These are phyloP conservation scores for Adansonia rubrostipa DNA, from an alignment of 441 rosid genomes.

Conservation along the genomic window DNA sequence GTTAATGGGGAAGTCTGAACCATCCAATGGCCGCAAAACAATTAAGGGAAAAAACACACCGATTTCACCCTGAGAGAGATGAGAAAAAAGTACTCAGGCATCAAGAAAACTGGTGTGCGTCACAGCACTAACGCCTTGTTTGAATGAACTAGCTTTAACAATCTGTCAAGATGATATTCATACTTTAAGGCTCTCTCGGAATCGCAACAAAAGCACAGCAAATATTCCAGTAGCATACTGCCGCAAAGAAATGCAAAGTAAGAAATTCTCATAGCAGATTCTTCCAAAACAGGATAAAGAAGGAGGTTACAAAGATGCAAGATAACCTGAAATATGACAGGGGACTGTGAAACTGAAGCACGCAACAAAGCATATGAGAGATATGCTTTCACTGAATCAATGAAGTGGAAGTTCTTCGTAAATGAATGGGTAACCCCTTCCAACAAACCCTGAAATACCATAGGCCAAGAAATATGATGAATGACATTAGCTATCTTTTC, in stretches of 20 bases:
- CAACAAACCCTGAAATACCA: slow-evolving; percentile 78
- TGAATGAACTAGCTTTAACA: slow-evolving; percentile 19
- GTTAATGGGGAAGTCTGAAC: slow-evolving; percentile 72
- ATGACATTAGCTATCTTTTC: slow-evolving; percentile 15
- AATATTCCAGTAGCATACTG: slow-evolving; percentile 99
- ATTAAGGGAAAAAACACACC: slow-evolving; percentile 98
- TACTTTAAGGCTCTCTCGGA: slow-evolving; percentile 99
- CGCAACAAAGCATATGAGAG: slow-evolving; percentile 98
- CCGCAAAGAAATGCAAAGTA: slow-evolving; percentile 43
- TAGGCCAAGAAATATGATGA: slow-evolving; percentile 9
- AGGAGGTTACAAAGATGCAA: slow-evolving; percentile 27
- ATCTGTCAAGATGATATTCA: slow-evolving; percentile 39
- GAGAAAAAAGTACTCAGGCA: slow-evolving; percentile 20
- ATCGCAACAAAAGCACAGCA: slow-evolving; percentile 88
- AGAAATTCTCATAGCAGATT: slow-evolving; percentile 31
- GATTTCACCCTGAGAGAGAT: slow-evolving; percentile 82
- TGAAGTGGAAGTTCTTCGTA: slow-evolving; percentile 97
- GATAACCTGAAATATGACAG: slow-evolving; percentile 91
- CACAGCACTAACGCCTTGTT: background rate
- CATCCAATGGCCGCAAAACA: slow-evolving; percentile 87
- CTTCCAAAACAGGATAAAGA: slow-evolving; percentile 26
- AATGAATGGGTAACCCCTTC: slow-evolving; percentile 96
- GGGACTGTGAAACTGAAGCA: slow-evolving; percentile 94
- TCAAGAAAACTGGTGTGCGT: slow-evolving; percentile 26
- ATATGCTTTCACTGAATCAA: slow-evolving; percentile 98